Percentiles rank a stretch among this genome's conserved stretches.
Conservation (phyloP, 345 rosid genomes). For the Syzygium oleosum region DNA sequence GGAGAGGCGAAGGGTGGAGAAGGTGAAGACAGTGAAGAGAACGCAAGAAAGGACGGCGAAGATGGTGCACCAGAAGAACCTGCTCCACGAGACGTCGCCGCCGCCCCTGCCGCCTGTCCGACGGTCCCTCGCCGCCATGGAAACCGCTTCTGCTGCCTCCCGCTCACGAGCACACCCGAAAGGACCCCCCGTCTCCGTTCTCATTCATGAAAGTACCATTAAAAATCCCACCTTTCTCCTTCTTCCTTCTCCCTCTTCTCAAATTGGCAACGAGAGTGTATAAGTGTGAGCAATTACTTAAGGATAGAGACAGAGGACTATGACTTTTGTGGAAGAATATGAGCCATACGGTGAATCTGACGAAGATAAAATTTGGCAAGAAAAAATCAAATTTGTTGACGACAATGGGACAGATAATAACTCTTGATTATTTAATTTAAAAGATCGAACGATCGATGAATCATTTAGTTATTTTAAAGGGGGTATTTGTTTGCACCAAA, state of each 20-base stretch:
- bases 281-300: no score
- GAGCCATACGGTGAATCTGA: no score
- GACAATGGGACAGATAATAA: no score
- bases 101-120: conserved; percentile 37
- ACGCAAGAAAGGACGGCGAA: conserved; percentile 34
- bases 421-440: no score
- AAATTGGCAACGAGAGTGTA: neutral
- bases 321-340: no score
- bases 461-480: no score
- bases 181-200: neutral
- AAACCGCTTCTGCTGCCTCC: neutral
- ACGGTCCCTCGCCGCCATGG: neutral
- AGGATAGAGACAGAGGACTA: no score
- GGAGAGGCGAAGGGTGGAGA: conserved; percentile 42
- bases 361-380: no score
- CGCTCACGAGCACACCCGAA: neutral
- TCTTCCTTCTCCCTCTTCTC: neutral
- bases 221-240: neutral
- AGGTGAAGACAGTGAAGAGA: conserved; percentile 27
- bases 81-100: conserved; percentile 37
- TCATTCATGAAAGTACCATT: neutral
- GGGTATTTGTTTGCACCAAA: no score
- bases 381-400: no score
- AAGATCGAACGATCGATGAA: no score
- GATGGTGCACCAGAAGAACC: conserved; percentile 52